Percentiles rank a stretch among this genome's conserved stretches.
phyloP scores from a whole-genome alignment of 23 red algal species.

The Cyanidium caldarium region DNA sequence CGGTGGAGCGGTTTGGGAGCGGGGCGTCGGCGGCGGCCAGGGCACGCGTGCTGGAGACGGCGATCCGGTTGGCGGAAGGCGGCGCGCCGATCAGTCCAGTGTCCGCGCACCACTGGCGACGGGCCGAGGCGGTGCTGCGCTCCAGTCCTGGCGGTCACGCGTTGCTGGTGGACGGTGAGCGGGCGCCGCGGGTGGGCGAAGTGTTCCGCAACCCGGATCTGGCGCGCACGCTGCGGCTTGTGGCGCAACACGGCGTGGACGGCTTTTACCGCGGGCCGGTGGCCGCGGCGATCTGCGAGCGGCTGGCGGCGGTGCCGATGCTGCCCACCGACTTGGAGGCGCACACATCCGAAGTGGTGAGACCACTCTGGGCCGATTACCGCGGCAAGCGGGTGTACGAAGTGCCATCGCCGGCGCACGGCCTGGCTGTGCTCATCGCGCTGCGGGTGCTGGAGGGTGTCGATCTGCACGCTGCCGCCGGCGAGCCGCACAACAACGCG shows the following conservation, averaged over 20 bases:
- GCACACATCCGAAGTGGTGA: neutral
- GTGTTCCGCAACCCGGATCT: conserved; percentile 39
- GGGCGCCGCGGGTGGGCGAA: conserved; percentile 51
- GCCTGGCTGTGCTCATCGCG: conserved; percentile 48
- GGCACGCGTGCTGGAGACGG: conserved; percentile 46
- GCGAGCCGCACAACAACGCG: neutral
- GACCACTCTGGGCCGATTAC: conserved; percentile 37
- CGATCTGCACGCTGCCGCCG: neutral
- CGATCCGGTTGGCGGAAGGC: conserved; percentile 29
- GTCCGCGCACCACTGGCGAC: conserved; percentile 40
- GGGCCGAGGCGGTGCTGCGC: conserved; percentile 6
- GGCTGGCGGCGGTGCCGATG: conserved; percentile 14
- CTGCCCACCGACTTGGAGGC: neutral
- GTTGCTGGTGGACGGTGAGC: conserved; percentile 15
- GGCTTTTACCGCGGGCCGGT: conserved; percentile 68
- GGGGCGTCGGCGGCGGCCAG: no score
- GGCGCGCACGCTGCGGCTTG: conserved; percentile 17
- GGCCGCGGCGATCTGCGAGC: conserved; percentile 31
- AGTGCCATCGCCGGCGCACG: conserved; percentile 66
- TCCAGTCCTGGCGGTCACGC: neutral
- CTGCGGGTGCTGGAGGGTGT: conserved; percentile 37
- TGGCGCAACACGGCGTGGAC: conserved; percentile 25
- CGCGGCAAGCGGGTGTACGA: conserved; percentile 50
- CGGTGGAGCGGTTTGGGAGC: conserved; percentile 23
- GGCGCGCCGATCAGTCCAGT: conserved; percentile 30